Conservation (phyloP, 164 flowering plant species). For the Pachysandra terminalis region DNA sequence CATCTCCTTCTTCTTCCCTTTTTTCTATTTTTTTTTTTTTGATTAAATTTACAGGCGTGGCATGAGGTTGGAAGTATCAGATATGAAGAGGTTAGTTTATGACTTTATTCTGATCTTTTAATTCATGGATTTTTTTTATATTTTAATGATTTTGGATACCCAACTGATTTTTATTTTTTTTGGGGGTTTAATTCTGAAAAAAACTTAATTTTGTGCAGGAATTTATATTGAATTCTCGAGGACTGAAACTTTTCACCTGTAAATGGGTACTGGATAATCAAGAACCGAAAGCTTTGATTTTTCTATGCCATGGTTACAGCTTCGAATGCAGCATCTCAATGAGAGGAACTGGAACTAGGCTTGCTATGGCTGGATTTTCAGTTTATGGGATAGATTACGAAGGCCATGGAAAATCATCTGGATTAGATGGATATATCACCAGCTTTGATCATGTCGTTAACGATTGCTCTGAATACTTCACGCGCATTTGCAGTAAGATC, state of each 20-base stretch:
- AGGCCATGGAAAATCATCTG: slow-evolving; percentile 92
- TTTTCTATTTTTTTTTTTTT: background rate
- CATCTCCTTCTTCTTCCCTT: background rate
- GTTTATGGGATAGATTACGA: slow-evolving; percentile 83
- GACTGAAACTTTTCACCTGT: slow-evolving; percentile 55
- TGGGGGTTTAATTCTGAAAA: background rate
- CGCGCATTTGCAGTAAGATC: slow-evolving; percentile 48
- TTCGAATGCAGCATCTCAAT: slow-evolving; percentile 60
- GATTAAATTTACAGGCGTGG: slow-evolving; percentile 9
- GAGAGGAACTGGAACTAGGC: too few species aligned
- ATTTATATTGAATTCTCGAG: slow-evolving; percentile 33
- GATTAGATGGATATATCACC: too few species aligned
- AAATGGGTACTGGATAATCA: slow-evolving; percentile 42
- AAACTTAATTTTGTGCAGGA: slow-evolving; percentile 26
- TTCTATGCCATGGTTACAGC: slow-evolving; percentile 63
- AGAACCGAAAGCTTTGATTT: slow-evolving; percentile 58
- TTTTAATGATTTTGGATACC: background rate
- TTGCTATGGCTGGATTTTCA: too few species aligned
- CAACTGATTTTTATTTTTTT: background rate
- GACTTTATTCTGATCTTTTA: background rate
- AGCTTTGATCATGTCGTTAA: slow-evolving; percentile 56
- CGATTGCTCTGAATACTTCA: slow-evolving; percentile 59
- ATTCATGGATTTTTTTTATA: background rate
- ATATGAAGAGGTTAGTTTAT: slow-evolving; percentile 15
- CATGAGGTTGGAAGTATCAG: background rate